Conservation (phyloP, 2,329 filamentous ascomycete genomes). For the Cercospora brassicicola region DNA sequence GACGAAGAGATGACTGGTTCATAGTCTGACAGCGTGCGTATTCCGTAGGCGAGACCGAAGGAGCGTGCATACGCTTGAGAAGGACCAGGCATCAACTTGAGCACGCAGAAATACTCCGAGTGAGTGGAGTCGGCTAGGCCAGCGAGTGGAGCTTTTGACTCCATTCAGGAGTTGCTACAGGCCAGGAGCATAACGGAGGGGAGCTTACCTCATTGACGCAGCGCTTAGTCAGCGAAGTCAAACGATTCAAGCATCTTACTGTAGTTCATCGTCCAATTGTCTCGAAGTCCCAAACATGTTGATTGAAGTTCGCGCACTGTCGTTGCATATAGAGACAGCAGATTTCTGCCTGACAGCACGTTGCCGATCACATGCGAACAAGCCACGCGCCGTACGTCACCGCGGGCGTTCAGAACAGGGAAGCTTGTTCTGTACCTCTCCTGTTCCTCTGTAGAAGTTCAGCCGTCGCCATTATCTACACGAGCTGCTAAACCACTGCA, state of each 20-base stretch:
- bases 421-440: conserved; percentile 4
- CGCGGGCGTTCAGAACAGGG: conserved; percentile 1
- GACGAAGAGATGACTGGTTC: neutral
- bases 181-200: neutral
- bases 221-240: neutral
- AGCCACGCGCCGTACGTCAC: conserved; percentile 3
- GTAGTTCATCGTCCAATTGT: neutral
- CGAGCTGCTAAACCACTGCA: neutral
- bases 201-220: neutral
- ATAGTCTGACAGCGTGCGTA: neutral
- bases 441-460: neutral
- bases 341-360: neutral
- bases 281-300: neutral
- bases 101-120: neutral
- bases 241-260: neutral
- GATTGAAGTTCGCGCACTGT: neutral
- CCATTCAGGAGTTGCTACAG: neutral
- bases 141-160: neutral
- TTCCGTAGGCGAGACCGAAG: neutral
- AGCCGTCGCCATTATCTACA: neutral
- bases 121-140: neutral
- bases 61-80: neutral
- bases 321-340: neutral
- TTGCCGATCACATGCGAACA: neutral
- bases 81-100: neutral